These are phyloP conservation scores for Colletotrichum liaoningense DNA, from an alignment of 2,329 filamentous ascomycete species.

Conservation along the genomic window DNA sequence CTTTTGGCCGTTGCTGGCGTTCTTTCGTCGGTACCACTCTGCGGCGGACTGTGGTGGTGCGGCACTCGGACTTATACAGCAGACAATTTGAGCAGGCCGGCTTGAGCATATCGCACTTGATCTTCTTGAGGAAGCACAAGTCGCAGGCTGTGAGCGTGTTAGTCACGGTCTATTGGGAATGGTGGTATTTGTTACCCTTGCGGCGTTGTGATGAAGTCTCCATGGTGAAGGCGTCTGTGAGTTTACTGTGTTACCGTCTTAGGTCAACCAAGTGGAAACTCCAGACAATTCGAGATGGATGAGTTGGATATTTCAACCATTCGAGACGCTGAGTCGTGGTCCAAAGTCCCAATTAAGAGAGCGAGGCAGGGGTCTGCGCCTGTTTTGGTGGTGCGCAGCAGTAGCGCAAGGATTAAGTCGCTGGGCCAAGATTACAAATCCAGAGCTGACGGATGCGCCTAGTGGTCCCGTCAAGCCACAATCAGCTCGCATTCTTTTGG, in stretches of 20 bases:
- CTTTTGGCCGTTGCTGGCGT: constrained; percentile 28
- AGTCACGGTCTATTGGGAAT: constrained; percentile 19
- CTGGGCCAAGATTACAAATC: constrained; percentile 9
- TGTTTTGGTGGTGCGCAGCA: not conserved
- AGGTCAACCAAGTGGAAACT: not conserved
- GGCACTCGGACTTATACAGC: constrained; percentile 54
- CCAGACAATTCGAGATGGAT: not conserved
- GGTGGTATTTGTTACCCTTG: constrained; percentile 37
- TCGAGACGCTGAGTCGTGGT: not conserved
- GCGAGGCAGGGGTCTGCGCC: not conserved
- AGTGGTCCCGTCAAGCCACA: not conserved
- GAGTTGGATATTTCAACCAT: not conserved
- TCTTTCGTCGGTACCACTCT: constrained; percentile 37
- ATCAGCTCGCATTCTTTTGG: not conserved
- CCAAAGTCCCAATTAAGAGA: not conserved
- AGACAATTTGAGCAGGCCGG: constrained; percentile 57
- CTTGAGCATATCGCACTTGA: constrained; percentile 58
- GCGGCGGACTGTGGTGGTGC: constrained; percentile 44
- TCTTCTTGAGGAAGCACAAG: constrained; percentile 58
- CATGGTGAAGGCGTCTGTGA: constrained; percentile 34
- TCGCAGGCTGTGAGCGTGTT: constrained; percentile 49
- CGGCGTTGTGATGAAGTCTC: constrained; percentile 43
- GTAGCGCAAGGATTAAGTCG: not conserved
- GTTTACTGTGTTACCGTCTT: no score
- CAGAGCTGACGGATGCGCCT: not conserved